Evolutionary conservation across 768 basidiomycete species (phyloP).

Genomic region (Lenzites betulinus): DNA sequence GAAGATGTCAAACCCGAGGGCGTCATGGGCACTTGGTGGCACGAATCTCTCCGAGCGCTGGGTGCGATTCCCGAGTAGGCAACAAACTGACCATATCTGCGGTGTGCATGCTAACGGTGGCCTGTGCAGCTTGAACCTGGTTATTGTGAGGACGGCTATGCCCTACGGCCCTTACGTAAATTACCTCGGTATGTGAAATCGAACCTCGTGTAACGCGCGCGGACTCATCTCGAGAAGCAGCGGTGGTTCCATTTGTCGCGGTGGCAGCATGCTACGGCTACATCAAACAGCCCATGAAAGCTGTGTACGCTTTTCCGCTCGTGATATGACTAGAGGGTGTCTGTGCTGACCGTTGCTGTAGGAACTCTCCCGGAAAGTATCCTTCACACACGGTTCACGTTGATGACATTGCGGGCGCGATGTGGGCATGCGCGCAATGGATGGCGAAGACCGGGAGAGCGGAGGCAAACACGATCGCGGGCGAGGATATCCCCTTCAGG

Average conservation of each 20-base stretch:
- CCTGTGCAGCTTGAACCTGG: constrained; percentile 67
- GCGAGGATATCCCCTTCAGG: constrained; percentile 64
- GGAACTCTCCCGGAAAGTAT: constrained; percentile 81
- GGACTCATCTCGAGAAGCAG: constrained; percentile 37
- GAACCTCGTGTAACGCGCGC: neutral
- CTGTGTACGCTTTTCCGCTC: constrained; percentile 53
- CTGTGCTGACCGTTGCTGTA: constrained; percentile 32
- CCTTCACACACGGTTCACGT: constrained; percentile 75
- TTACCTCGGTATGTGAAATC: constrained; percentile 34
- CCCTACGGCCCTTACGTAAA: constrained; percentile 82
- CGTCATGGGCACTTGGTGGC: constrained; percentile 83
- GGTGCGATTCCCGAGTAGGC: constrained; percentile 71
- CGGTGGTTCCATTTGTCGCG: constrained; percentile 63
- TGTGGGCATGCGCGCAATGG: constrained; percentile 81
- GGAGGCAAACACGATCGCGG: constrained; percentile 64
- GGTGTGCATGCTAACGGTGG: constrained; percentile 1
- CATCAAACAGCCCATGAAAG: constrained; percentile 83
- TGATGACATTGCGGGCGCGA: constrained; percentile 75
- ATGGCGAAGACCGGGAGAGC: constrained; percentile 59
- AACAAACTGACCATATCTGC: neutral
- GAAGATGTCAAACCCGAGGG: constrained; percentile 73
- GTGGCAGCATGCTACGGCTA: constrained; percentile 82
- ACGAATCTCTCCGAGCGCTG: constrained; percentile 76
- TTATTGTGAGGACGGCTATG: constrained; percentile 73
- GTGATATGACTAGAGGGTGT: neutral